phyloP scores from a whole-genome alignment of 1,284 basidiomycete genomes.

The Leccinum cinnamomeum region DNA sequence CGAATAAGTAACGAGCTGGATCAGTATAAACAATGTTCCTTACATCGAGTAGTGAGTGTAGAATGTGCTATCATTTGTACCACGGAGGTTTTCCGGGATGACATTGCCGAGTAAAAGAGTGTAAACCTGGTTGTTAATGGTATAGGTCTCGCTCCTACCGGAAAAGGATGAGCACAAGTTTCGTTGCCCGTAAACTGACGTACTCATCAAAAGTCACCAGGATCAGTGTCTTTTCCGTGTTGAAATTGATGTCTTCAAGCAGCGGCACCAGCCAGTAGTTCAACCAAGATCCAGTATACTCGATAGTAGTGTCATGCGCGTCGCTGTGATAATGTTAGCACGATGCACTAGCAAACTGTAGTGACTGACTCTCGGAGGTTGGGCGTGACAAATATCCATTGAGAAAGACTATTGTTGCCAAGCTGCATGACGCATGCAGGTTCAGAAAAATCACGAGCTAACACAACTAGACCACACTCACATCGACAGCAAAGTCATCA shows the following conservation, averaged over 20 bases:
- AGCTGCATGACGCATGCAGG: conserved; percentile 16
- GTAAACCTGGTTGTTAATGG: conserved; percentile 48
- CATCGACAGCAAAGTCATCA: conserved; percentile 57
- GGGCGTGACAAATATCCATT: conserved; percentile 68
- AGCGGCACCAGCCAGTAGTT: conserved; percentile 55
- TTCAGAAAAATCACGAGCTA: neutral
- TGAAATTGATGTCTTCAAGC: conserved; percentile 47
- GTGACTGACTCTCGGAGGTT: conserved; percentile 43
- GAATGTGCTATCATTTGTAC: conserved; percentile 53
- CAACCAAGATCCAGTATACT: conserved; percentile 50
- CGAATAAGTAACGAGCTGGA: conserved; percentile 4
- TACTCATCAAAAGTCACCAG: conserved; percentile 54
- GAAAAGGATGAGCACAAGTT: conserved; percentile 4
- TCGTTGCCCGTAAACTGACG: neutral
- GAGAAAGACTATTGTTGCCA: conserved; percentile 48
- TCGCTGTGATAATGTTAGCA: conserved; percentile 31
- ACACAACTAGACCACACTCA: conserved; percentile 27
- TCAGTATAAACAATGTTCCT: conserved; percentile 4
- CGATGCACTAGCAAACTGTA: neutral
- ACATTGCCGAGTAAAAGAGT: conserved; percentile 54
- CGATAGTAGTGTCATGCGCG: conserved; percentile 57
- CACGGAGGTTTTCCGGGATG: conserved; percentile 43
- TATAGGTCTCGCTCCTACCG: conserved; percentile 49
- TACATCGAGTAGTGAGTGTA: conserved; percentile 66
- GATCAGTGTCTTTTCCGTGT: conserved; percentile 53